phyloP scores from a whole-genome alignment of 345 rosid genomes.

The Syzygium aqueum region DNA sequence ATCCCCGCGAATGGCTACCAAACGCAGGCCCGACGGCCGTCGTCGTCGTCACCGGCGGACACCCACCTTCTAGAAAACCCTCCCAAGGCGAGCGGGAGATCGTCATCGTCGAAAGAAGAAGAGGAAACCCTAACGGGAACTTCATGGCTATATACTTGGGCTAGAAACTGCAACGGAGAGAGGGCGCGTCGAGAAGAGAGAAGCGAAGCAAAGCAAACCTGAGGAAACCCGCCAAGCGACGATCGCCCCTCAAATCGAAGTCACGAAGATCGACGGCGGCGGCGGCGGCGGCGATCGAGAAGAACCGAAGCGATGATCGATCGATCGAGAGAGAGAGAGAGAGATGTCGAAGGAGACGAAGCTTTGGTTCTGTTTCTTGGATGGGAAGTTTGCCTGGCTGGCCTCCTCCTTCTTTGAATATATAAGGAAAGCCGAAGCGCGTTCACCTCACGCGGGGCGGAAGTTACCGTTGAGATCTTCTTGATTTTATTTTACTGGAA shows the following conservation, averaged over 20 bases:
- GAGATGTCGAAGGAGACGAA: no score
- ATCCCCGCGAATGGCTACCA: no score
- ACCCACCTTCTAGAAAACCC: not conserved
- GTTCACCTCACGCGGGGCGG: not conserved
- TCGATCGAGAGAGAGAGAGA: no score
- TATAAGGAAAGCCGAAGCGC: not conserved
- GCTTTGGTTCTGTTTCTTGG: no score
- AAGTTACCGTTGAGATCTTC: no score
- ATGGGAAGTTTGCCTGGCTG: rapidly evolving
- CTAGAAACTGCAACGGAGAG: not conserved
- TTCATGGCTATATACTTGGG: not conserved
- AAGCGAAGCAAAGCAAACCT: not conserved
- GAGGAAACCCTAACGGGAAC: not conserved
- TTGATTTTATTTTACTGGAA: no score
- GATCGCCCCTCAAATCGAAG: not conserved
- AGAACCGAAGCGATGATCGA: not conserved
- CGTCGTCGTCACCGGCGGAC: not conserved
- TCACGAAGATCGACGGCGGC: not conserved
- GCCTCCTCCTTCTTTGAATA: not conserved
- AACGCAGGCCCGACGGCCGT: no score
- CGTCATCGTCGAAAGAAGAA: not conserved
- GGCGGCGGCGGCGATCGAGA: not conserved
- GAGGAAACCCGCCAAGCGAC: not conserved
- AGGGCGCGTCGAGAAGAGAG: not conserved
- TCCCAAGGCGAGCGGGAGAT: not conserved